These are phyloP conservation scores for Cylindrotheca closterium DNA, from an alignment of 108 stramenopile species.

Conservation along the genomic window DNA sequence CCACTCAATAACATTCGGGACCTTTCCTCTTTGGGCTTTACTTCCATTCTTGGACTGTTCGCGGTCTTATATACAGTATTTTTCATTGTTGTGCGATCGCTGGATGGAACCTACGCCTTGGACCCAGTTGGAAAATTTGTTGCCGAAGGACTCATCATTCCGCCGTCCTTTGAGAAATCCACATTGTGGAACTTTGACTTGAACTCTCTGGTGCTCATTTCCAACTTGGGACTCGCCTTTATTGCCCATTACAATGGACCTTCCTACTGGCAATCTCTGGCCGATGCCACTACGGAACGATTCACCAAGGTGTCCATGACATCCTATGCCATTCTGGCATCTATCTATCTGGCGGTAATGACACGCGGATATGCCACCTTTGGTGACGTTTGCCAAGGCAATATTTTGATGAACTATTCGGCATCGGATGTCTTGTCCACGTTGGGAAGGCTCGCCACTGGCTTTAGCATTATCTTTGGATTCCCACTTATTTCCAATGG, in stretches of 20 bases:
- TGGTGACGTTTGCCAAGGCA: conserved; percentile 43
- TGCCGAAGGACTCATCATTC: conserved; percentile 17
- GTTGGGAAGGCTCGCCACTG: conserved; percentile 36
- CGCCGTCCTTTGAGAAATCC: conserved; percentile 26
- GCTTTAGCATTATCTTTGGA: conserved; percentile 40
- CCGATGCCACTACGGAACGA: conserved; percentile 6
- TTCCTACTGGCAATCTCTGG: conserved; percentile 24
- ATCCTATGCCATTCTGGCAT: conserved; percentile 29
- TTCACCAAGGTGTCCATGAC: conserved; percentile 20
- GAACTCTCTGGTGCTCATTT: conserved; percentile 33
- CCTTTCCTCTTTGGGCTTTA: conserved; percentile 39
- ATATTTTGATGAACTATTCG: conserved; percentile 47
- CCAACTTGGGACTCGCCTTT: conserved; percentile 40
- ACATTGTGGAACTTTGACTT: conserved; percentile 45
- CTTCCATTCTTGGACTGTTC: conserved; percentile 38
- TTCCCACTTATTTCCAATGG: conserved; percentile 43
- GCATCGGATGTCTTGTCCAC: conserved; percentile 30
- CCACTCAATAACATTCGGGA: conserved; percentile 38
- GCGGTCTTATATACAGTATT: conserved; percentile 39
- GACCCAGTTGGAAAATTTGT: conserved; percentile 30
- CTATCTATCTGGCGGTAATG: conserved; percentile 31
- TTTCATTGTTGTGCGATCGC: conserved; percentile 32
- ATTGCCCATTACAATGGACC: conserved; percentile 58
- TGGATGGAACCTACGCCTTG: conserved; percentile 40
- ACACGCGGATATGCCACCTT: conserved; percentile 39